A percentile compares a stretch with the other conserved stretches of the same genome.
Evolutionary conservation across 2,329 filamentous ascomycete genomes (phyloP).

Genomic region (Botrytis elliptica): DNA sequence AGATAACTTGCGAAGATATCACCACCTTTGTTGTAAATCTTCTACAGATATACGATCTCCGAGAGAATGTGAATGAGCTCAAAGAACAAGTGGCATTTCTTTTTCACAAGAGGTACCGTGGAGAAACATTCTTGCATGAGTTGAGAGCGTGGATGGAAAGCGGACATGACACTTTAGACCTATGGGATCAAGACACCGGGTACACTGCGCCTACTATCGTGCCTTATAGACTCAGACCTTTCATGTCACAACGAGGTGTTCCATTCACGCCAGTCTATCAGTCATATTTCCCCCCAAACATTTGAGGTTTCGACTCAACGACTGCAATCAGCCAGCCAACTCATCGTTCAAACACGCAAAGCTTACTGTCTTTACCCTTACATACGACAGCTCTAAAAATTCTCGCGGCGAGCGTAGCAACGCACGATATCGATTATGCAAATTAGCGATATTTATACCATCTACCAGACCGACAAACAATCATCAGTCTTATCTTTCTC

Average conservation of each 20-base stretch:
- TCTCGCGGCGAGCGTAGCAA: background rate
- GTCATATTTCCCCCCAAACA: background rate
- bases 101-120: background rate
- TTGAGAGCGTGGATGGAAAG: constrained; percentile 3
- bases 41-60: background rate
- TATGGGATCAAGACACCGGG: background rate
- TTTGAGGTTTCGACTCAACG: background rate
- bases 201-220: background rate
- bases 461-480: background rate
- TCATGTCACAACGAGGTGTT: background rate
- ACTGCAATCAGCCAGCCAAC: background rate
- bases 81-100: background rate
- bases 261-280: background rate
- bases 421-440: background rate
- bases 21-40: background rate
- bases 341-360: background rate
- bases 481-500: background rate
- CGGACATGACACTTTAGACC: background rate
- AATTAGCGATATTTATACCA: background rate
- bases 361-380: background rate
- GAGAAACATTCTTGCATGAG: background rate
- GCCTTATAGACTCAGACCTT: background rate
- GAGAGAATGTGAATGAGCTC: background rate
- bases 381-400: background rate
- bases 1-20: background rate